Evolutionary conservation across 129 eudicot species (phyloP).

Genomic region (Pulicaria dysenterica): DNA sequence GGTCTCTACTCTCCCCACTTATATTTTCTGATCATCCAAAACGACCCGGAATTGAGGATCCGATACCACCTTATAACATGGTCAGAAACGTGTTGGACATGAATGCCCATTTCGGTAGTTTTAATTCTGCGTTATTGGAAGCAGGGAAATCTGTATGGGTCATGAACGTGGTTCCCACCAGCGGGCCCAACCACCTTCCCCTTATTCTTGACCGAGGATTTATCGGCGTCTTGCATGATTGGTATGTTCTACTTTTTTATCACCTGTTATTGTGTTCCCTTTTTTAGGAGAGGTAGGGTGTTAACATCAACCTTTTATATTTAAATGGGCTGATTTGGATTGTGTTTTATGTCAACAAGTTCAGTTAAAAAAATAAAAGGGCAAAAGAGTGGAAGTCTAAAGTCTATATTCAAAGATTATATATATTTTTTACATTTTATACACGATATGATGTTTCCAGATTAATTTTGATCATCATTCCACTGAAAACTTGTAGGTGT

Average conservation of each 20-base stretch:
- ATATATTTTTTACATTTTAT: no score
- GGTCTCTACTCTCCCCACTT: constrained; percentile 95
- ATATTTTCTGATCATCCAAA: constrained; percentile 98
- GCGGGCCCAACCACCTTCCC: constrained; percentile 75
- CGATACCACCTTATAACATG: constrained; percentile 98
- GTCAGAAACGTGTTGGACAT: constrained; percentile 92
- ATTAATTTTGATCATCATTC: no score
- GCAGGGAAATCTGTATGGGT: constrained; percentile 96
- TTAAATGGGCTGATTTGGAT: not conserved
- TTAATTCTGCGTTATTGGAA: constrained; percentile 81
- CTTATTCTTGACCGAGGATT: constrained; percentile 89
- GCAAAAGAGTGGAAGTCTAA: not conserved
- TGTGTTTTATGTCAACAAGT: not conserved
- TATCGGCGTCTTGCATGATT: constrained; percentile 90
- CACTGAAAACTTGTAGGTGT: constrained; percentile 57
- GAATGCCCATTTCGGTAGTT: constrained; percentile 97
- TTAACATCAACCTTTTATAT: not conserved
- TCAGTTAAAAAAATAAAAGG: not conserved
- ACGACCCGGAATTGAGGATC: constrained; percentile 97
- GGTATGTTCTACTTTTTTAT: constrained; percentile 44
- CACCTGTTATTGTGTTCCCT: not conserved
- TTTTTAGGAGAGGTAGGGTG: not conserved
- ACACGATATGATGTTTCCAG: no score
- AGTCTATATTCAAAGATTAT: not conserved
- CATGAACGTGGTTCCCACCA: constrained; percentile 94